Conservation (phyloP, 441 rosid genomes). For the Gossypium aridum region DNA sequence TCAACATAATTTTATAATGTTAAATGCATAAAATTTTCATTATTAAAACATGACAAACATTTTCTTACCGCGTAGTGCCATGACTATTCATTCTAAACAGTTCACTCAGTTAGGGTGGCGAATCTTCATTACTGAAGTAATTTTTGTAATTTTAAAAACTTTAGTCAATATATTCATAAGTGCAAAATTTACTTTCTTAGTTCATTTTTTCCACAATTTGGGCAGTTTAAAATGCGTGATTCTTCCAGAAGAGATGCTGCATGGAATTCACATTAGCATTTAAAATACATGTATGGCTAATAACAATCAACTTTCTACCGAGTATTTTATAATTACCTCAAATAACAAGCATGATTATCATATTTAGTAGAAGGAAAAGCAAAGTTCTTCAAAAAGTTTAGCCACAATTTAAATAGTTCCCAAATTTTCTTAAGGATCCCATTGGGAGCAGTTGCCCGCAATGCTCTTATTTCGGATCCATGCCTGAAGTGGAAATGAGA, state of each 20-base stretch:
- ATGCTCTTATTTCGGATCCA: not conserved
- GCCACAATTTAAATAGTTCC: not conserved
- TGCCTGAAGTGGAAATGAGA: not conserved
- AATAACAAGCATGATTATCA: not conserved
- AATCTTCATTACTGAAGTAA: not conserved
- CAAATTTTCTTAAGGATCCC: slow-evolving; percentile 6
- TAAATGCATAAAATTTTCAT: not conserved
- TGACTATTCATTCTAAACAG: not conserved
- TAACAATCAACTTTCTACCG: not conserved
- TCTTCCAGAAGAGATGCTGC: not conserved
- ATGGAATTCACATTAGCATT: not conserved
- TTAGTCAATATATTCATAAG: not conserved
- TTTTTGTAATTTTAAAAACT: not conserved
- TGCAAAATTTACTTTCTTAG: not conserved
- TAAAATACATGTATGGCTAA: not conserved
- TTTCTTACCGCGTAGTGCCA: not conserved
- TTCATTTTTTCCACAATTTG: not conserved
- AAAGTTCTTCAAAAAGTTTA: not conserved
- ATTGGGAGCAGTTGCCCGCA: slow-evolving; percentile 1
- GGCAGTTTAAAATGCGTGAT: not conserved
- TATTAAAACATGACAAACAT: not conserved
- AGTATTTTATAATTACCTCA: not conserved
- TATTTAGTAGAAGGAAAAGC: not conserved
- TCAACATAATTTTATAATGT: not conserved
- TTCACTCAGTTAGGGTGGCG: not conserved